Conservation (phyloP, 495 filamentous ascomycete species). For the Entonaema liquescens region DNA sequence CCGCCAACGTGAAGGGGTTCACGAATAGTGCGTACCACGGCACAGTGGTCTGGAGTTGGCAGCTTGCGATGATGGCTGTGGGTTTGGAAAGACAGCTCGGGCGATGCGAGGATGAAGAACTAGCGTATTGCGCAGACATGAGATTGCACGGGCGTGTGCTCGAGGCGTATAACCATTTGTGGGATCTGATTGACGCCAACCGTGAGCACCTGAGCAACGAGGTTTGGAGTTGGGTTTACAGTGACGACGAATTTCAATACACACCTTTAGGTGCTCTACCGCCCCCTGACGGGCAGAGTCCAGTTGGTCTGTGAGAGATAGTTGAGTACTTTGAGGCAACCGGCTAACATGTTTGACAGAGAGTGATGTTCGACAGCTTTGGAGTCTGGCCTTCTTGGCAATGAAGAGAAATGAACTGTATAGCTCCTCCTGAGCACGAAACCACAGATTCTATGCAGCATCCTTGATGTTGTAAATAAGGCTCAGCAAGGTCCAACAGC, state of each 20-base stretch:
- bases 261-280: conserved; percentile 62
- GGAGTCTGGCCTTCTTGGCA: conserved; percentile 66
- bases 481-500: conserved; percentile 10
- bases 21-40: conserved; percentile 69
- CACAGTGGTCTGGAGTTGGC: conserved; percentile 73
- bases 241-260: conserved; percentile 56
- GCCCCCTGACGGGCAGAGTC: conserved; percentile 58
- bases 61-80: conserved; percentile 69
- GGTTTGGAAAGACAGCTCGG: conserved; percentile 61
- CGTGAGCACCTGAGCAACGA: conserved; percentile 61
- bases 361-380: conserved; percentile 63
- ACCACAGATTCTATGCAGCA: not conserved
- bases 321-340: conserved; percentile 7
- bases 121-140: conserved; percentile 60
- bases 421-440: conserved; percentile 3
- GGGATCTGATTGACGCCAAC: conserved; percentile 68
- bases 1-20: conserved; percentile 60
- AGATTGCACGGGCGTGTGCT: conserved; percentile 59
- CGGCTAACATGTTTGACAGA: conserved; percentile 45
- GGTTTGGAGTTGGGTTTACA: conserved; percentile 71
- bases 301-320: conserved; percentile 39
- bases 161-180: conserved; percentile 66
- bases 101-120: conserved; percentile 51
- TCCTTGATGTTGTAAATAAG: not conserved
- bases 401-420: conserved; percentile 51